A percentile compares a stretch with the other conserved stretches of the same genome.
Evolutionary conservation across 2,329 filamentous ascomycete genomes (phyloP).

Genomic region (Acephala macrosclerotiorum): DNA sequence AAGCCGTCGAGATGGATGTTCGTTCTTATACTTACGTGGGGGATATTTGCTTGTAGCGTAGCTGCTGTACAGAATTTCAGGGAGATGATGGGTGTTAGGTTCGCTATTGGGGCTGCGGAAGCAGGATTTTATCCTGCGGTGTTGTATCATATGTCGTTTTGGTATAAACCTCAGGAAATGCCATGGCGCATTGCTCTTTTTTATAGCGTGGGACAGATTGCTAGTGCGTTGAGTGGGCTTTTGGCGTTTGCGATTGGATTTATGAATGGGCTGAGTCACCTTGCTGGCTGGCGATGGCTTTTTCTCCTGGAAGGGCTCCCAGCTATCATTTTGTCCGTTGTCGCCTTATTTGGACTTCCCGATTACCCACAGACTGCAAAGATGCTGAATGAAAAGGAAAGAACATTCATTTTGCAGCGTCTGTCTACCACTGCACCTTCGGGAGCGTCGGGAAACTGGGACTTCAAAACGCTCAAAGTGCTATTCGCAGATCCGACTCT

Average conservation of each 20-base stretch:
- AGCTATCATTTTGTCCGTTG: conserved; percentile 42
- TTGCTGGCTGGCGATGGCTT: conserved; percentile 48
- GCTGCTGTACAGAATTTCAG: conserved; percentile 46
- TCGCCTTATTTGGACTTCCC: conserved; percentile 44
- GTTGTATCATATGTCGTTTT: conserved; percentile 50
- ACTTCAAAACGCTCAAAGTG: conserved; percentile 41
- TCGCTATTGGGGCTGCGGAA: conserved; percentile 48
- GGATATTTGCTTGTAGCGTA: conserved; percentile 47
- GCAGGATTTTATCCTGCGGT: conserved; percentile 48
- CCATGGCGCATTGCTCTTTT: conserved; percentile 48
- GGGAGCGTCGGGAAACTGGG: conserved; percentile 45
- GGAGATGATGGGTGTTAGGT: conserved; percentile 49
- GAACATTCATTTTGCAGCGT: conserved; percentile 37
- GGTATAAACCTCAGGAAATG: conserved; percentile 48
- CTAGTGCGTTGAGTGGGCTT: conserved; percentile 46
- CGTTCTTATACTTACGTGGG: conserved; percentile 45
- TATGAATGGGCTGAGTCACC: conserved; percentile 45
- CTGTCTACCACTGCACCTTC: conserved; percentile 43
- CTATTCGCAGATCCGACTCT: conserved; percentile 47
- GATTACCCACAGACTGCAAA: conserved; percentile 45
- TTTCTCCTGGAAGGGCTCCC: conserved; percentile 49
- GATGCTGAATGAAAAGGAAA: conserved; percentile 43
- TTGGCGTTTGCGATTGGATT: conserved; percentile 49
- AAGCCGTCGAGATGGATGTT: conserved; percentile 42
- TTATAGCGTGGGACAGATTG: conserved; percentile 47